These are phyloP conservation scores for Fremontodendron californicum DNA, from an alignment of 345 rosid genomes.

Conservation along the genomic window DNA sequence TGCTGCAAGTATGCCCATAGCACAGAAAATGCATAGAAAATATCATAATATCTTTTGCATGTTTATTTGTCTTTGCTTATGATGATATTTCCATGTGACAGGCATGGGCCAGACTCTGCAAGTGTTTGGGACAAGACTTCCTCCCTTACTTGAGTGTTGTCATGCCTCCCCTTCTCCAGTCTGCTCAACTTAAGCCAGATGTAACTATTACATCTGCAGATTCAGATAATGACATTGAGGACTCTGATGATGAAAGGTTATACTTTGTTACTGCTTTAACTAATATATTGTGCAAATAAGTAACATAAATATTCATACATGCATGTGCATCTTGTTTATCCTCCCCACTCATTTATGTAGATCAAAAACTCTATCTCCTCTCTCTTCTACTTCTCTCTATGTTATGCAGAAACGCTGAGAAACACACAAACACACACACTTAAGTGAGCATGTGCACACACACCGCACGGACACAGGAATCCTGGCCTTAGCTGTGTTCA, in stretches of 20 bases:
- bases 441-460: background rate
- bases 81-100: constrained; percentile 26
- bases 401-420: background rate
- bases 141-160: constrained; percentile 97
- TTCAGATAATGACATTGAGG: constrained; percentile 88
- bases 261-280: constrained; percentile 7
- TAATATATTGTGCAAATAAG: background rate
- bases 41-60: background rate
- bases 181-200: constrained; percentile 99
- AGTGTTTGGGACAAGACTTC: constrained; percentile 97
- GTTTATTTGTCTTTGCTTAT: background rate
- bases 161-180: constrained; percentile 96
- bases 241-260: constrained; percentile 98
- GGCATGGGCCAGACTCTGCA: constrained; percentile 99
- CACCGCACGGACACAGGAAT: background rate
- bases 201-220: constrained; percentile 96
- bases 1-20: constrained; percentile 69
- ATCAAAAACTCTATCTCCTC: background rate
- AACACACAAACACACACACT: background rate
- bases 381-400: background rate
- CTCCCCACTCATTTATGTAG: background rate
- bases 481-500: background rate
- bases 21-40: background rate
- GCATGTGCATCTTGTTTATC: background rate
- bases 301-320: background rate